Evolutionary conservation across 1,139 yeast species (phyloP), one percentile per base, ranked within the genome.

Genomic region (Pichia sp.): DNA sequence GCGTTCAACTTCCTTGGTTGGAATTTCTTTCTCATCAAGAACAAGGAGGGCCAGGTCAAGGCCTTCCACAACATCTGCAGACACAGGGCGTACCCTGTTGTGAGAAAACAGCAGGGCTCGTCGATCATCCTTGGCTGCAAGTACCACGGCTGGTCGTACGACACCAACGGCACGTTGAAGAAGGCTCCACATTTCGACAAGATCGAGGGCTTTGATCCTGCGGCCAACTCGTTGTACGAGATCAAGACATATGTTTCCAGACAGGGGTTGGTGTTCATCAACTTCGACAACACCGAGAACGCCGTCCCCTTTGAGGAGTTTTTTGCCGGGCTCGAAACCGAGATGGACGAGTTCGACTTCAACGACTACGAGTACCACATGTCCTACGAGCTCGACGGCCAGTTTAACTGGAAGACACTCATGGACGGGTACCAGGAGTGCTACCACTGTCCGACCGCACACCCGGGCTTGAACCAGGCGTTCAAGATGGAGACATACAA

Each of bases 391-490:
- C 71, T 80, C 47, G 83, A 79, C 58, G 85, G 85, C 50, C 70
- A 77, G 59, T 80, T 80, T 67, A 80, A 80, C 66, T 80, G 85
- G 85, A 80, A 80, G 62, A 80, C 85, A 2, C 71, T 80, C 56
- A 79, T 80, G 83, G 85, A 80, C 61, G 85, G 85, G 3, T 80
- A 80, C 66, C 83, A 80, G 66, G 85, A 80, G 65, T 80, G 85
- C 58, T 80, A 80, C 66, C 85, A 80, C 63, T 80, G 85, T 65
- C 85, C 85, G 39, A 80, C 84, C 21, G 84, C 84, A 1, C 85
- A 80, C 60, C 85, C 84, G 2, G 84, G 84, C 8, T 70, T 80
- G 55, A 73, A 74, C 51, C 65, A 76, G 37, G 83, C 85, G 10
- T 80, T 80, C 67, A 74, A 71, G 59, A 80, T 80, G 83, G 82